These are phyloP conservation scores for Cordyceps fumosorosea DNA, from an alignment of 2,329 filamentous ascomycete genomes.

Conservation along the genomic window DNA sequence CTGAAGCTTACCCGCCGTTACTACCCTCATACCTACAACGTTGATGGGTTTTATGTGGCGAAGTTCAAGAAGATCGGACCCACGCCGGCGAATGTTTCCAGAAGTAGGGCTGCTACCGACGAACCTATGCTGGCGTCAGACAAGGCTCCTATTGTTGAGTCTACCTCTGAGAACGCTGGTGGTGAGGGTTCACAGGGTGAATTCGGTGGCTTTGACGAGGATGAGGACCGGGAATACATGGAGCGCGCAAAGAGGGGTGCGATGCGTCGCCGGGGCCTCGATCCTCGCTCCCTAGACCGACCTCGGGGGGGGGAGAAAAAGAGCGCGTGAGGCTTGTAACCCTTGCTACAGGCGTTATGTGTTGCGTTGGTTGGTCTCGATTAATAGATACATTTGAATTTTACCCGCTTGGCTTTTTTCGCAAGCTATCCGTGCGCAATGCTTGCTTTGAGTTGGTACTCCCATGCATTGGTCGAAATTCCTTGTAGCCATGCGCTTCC, in stretches of 20 bases:
- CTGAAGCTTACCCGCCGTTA: conserved; percentile 79
- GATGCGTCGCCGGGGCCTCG: conserved; percentile 66
- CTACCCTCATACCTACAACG: conserved; percentile 88
- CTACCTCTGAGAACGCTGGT: conserved; percentile 30
- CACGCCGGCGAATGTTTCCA: conserved; percentile 50
- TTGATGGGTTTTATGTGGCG: conserved; percentile 96
- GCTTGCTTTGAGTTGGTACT: neutral
- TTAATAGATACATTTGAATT: too few species aligned
- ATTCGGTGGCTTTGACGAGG: conserved; percentile 70
- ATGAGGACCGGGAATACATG: conserved; percentile 65
- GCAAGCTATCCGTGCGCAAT: neutral
- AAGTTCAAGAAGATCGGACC: conserved; percentile 93
- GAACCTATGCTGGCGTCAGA: conserved; percentile 49
- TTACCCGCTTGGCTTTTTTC: too few species aligned
- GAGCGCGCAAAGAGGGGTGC: conserved; percentile 66
- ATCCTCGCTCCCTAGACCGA: conserved; percentile 45
- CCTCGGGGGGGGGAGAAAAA: neutral
- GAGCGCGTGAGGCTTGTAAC: neutral
- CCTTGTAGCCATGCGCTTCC: too few species aligned
- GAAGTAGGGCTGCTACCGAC: conserved; percentile 19
- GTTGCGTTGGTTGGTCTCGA: neutral
- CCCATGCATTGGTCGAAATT: too few species aligned
- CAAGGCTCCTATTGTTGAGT: conserved; percentile 56
- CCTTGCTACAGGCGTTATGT: neutral
- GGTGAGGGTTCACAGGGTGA: conserved; percentile 18